Evolutionary conservation across 257 asterid genomes (phyloP).

Genomic region (Thymus mandschuricus): DNA sequence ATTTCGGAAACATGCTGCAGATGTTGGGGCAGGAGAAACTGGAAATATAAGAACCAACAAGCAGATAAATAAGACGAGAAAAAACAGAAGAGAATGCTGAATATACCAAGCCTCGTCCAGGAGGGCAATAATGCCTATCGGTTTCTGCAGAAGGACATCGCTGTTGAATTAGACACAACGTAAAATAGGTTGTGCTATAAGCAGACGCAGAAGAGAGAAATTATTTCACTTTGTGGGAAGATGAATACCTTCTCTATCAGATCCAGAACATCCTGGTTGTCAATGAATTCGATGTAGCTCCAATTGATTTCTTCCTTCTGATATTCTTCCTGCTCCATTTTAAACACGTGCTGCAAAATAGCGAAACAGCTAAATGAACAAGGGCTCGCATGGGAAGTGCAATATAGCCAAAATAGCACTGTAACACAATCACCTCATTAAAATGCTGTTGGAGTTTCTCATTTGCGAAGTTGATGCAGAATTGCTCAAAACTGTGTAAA

Average conservation of each 20-base stretch:
- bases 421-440: slow-evolving; percentile 72
- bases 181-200: slow-evolving; percentile 20
- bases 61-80: slow-evolving; percentile 30
- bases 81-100: slow-evolving; percentile 35
- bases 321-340: slow-evolving; percentile 99
- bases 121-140: slow-evolving; percentile 91
- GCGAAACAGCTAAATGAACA: slow-evolving; percentile 27
- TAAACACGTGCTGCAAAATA: slow-evolving; percentile 89
- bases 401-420: slow-evolving; percentile 33
- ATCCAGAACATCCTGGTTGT: slow-evolving; percentile 99
- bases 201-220: background rate
- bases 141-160: slow-evolving; percentile 73
- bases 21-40: slow-evolving; percentile 28
- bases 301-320: slow-evolving; percentile 87
- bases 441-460: slow-evolving; percentile 99
- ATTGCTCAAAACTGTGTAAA: slow-evolving; percentile 89
- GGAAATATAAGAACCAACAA: slow-evolving; percentile 35
- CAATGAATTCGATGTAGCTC: slow-evolving; percentile 99
- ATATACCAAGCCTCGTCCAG: slow-evolving; percentile 98
- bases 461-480: slow-evolving; percentile 97
- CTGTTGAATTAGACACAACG: slow-evolving; percentile 33
- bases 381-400: slow-evolving; percentile 27
- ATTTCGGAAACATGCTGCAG: slow-evolving; percentile 97
- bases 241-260: slow-evolving; percentile 84
- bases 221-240: too few species aligned